phyloP scores from a whole-genome alignment of 148 eudicot genomes.

The Limonium bicolor region DNA sequence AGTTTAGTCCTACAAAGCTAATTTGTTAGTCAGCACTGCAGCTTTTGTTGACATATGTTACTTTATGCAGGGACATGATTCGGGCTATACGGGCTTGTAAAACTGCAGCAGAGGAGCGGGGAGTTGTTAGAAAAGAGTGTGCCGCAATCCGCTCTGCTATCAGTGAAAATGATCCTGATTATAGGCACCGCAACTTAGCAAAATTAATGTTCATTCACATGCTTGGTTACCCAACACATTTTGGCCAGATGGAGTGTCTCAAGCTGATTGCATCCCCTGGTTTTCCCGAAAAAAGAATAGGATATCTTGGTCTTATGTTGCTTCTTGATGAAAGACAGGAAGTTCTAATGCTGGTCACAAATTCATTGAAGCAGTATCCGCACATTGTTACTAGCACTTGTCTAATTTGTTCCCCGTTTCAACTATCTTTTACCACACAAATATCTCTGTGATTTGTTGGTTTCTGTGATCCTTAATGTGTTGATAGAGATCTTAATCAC shows the following conservation, averaged over 20 bases:
- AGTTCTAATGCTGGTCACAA: slow-evolving; percentile 96
- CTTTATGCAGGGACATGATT: slow-evolving; percentile 89
- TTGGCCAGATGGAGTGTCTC: slow-evolving; percentile 99
- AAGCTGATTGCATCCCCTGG: slow-evolving; percentile 93
- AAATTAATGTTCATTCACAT: slow-evolving; percentile 99
- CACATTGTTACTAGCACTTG: slow-evolving; percentile 5
- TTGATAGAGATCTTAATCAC: slow-evolving; percentile 78
- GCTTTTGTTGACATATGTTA: neutral
- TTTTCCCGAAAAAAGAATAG: slow-evolving; percentile 94
- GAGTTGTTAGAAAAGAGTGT: slow-evolving; percentile 93
- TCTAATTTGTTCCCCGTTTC: neutral
- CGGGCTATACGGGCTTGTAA: slow-evolving; percentile 94
- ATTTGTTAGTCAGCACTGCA: too few species aligned
- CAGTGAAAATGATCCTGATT: slow-evolving; percentile 83
- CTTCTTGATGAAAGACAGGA: slow-evolving; percentile 99
- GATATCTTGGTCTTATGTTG: slow-evolving; percentile 95
- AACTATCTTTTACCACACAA: neutral
- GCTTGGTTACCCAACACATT: slow-evolving; percentile 99
- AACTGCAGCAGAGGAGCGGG: slow-evolving; percentile 99
- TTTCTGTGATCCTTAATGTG: slow-evolving; percentile 32
- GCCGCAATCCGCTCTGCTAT: slow-evolving; percentile 93
- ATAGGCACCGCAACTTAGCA: slow-evolving; percentile 95
- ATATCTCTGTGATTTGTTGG: neutral
- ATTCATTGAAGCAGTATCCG: slow-evolving; percentile 98
- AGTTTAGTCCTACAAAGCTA: too few species aligned